phyloP scores from a whole-genome alignment of 441 rosid genomes.

The Erysimum cheiri region DNA sequence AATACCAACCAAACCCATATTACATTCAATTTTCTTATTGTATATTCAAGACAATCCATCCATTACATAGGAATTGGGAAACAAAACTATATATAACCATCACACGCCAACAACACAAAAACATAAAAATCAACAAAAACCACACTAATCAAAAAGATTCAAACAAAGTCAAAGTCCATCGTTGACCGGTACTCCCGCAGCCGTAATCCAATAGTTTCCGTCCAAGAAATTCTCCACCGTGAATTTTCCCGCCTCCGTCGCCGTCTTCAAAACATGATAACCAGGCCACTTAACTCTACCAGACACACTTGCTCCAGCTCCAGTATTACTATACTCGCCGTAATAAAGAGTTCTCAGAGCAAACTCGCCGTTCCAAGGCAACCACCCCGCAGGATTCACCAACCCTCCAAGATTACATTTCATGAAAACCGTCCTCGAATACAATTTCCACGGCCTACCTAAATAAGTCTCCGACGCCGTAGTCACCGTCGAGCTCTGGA shows the following conservation, averaged over 20 bases:
- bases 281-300: conserved; percentile 58
- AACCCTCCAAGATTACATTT: conserved; percentile 49
- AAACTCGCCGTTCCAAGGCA: conserved; percentile 58
- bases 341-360: conserved; percentile 62
- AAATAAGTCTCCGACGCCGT: conserved; percentile 52
- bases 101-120: conserved; percentile 20
- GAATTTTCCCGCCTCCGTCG: conserved; percentile 50
- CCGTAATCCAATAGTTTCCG: conserved; percentile 61
- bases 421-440: conserved; percentile 65
- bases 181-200: conserved; percentile 59
- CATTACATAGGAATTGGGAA: no score
- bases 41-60: conserved; percentile 15
- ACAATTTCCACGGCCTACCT: conserved; percentile 65
- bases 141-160: not conserved
- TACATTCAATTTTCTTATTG: conserved; percentile 7
- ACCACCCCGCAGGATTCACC: conserved; percentile 56
- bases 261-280: conserved; percentile 44
- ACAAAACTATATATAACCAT: conserved; percentile 18
- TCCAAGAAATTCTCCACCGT: conserved; percentile 58
- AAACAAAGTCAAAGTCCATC: conserved; percentile 51
- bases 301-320: conserved; percentile 51
- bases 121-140: not conserved
- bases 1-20: conserved; percentile 1
- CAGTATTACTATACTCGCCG: conserved; percentile 62
- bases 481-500: conserved; percentile 56